phyloP scores from a whole-genome alignment of 306 rosid genomes.

The Dalbergia cultrata region DNA sequence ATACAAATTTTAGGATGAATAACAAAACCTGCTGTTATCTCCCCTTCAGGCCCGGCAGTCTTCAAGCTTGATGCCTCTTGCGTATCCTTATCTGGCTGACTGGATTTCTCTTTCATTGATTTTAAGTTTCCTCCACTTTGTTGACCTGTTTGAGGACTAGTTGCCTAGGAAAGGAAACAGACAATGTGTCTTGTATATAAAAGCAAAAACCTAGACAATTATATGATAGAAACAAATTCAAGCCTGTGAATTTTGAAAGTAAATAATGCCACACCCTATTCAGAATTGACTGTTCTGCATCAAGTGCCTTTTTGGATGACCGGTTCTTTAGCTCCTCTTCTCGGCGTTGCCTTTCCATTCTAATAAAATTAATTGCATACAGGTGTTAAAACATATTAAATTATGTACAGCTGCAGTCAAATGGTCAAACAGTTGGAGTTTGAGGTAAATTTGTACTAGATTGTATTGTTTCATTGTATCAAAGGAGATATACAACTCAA shows the following conservation, averaged over 20 bases:
- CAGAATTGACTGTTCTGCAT: conserved; percentile 61
- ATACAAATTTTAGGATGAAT: conserved; percentile 42
- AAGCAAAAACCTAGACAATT: conserved; percentile 30
- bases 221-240: conserved; percentile 15
- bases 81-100: conserved; percentile 60
- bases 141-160: conserved; percentile 70
- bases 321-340: conserved; percentile 69
- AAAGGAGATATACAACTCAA: conserved; percentile 21
- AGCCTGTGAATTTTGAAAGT: conserved; percentile 28
- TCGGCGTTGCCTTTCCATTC: conserved; percentile 75
- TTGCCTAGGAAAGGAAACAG: conserved; percentile 55
- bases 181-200: conserved; percentile 23
- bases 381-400: conserved; percentile 33
- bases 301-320: conserved; percentile 57
- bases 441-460: background rate
- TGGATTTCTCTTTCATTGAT: conserved; percentile 68
- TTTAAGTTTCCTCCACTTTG: conserved; percentile 67
- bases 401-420: conserved; percentile 7
- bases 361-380: conserved; percentile 39
- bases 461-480: conserved; percentile 2
- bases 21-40: conserved; percentile 67
- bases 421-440: background rate
- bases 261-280: conserved; percentile 57
- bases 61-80: conserved; percentile 63
- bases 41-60: conserved; percentile 69